Base-by-base conservation (phyloP, 768 basidiomycete species). In the Lactarius pseudohatsudake region DNA sequence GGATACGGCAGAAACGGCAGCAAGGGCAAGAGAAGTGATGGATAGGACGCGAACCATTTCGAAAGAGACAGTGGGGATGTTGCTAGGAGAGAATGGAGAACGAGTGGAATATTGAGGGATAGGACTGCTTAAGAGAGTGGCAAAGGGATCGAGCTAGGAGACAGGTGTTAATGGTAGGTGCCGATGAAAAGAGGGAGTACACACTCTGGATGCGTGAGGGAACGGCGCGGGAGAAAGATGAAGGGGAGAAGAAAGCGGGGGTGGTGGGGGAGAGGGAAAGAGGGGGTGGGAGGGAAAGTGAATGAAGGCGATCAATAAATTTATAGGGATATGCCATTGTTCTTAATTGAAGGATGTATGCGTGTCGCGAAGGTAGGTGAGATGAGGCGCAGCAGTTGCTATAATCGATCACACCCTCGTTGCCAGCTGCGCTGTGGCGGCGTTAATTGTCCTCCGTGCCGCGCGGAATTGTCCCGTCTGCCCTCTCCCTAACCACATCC, bases 1-100 rank as follows among this genome's bases (percentile, higher is more conserved):
- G 32, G 73, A 72, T 40, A 74, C 74, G 57, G 73, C 68, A 63
- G 75, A 70, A 59, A 82, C 72, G 66, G 80, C 80, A 70, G 83
- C 74, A 70, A 82, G 75, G 67, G 81, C 74, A 70, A 84, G 69
- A 69, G 80, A 78, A 80, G 83, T 81, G 72, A 80, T 64, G 59
- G 70, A 69, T 64, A 76, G 20, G 66, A 75, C 50, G 69, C 62
- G 71, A 73, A 79, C 74, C 74, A 79, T 78, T 66, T 59, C 53
- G 11, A 61, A 1, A 62, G 64, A 38, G 59, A 62, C 45, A 58
- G 47, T 61, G 65, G 60, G 32, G 59, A 57, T 11, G 65, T 62
- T 66, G 71, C 71, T 70, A 70, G 71, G 69, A 69, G 72, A 70
- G 65, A 68, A 67, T 36, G 67, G 70, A 62, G 69, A 72, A 57